A percentile compares a stretch with the other conserved stretches of the same genome.
These are phyloP conservation scores for Excoecaria agallocha DNA, from an alignment of 345 rosid genomes.

Conservation along the genomic window DNA sequence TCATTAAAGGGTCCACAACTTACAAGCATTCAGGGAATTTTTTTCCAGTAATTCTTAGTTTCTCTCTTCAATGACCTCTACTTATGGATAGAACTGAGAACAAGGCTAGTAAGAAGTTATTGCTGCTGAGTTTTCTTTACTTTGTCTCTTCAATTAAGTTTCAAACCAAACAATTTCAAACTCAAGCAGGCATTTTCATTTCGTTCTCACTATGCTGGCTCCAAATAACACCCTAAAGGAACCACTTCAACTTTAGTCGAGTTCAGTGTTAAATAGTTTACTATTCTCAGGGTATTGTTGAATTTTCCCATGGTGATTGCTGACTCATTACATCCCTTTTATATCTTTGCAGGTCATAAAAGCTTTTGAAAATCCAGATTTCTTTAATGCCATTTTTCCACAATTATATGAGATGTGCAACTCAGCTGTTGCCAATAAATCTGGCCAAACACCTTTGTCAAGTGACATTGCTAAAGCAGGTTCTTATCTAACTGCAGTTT, in stretches of 20 bases:
- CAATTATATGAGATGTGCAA: slow-evolving; percentile 60
- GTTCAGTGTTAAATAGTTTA: not conserved
- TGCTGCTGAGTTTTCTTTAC: not conserved
- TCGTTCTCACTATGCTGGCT: not conserved
- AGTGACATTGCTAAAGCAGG: slow-evolving; percentile 63
- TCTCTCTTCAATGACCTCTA: not conserved
- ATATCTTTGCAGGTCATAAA: slow-evolving; percentile 56
- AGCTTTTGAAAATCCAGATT: slow-evolving; percentile 73
- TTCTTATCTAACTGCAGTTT: slow-evolving; percentile 25
- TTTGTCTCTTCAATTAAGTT: not conserved
- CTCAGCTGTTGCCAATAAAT: slow-evolving; percentile 43
- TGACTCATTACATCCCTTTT: slow-evolving; percentile 3
- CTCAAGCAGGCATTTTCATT: not conserved
- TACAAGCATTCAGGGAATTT: not conserved
- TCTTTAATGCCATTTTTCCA: slow-evolving; percentile 70
- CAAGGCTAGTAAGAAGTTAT: not conserved
- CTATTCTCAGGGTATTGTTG: not conserved
- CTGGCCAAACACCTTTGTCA: slow-evolving; percentile 38
- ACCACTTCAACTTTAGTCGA: not conserved
- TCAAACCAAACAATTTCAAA: not conserved
- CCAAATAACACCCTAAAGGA: too few species aligned
- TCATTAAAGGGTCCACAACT: not conserved
- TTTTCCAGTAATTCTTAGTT: not conserved
- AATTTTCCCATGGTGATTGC: not conserved
- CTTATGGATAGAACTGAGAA: not conserved